Evolutionary conservation across 1,139 yeast genomes (phyloP), one percentile per base, ranked within the genome.

Genomic region (Geotrichum candidum): DNA sequence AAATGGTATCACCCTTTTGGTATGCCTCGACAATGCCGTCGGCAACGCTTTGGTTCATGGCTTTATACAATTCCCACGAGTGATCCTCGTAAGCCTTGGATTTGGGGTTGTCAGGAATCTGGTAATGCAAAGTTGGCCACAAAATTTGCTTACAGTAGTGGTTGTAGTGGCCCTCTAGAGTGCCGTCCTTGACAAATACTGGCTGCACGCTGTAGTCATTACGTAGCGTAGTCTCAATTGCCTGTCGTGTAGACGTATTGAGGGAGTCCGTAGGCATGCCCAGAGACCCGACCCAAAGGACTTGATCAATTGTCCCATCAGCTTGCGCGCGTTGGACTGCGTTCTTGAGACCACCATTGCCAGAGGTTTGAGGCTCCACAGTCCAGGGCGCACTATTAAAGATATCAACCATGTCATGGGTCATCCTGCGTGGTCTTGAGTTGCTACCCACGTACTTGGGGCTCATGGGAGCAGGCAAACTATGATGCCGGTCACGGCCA

Each of bases 51-150:
- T 87, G 90, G 70, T 94, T 94, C 67, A 92, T 80, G 2, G 80
- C 77, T 67, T 84, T 84, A 73, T 94, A 94, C 70, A 88, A 87
- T 51, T 85, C 85, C 97, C 97, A 94, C 0, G 97, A 89, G 72
- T 91, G 96, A 66, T 90, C 97, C 73, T 92, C 97, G 74, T 92
- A 94, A 0, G 96, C 96, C 73, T 91, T 91, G 1, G 96, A 87
- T 68, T 88, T 90, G 58, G 97, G 96, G 69, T 91, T 87, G 73
- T 94, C 98, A 0, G 99, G 99, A 54, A 92, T 90, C 73, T 94
- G 97, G 72, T 94, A 95, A 72, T 94, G 99, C 66, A 95, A 80
- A 1, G 97, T 90, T 33, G 99, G 99, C 98, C 99, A 94, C 66
- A 94, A 78, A 54, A 94, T 89, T 70, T 91, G 96, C 73, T 94